Evolutionary conservation across 768 basidiomycete species (phyloP), one percentile per base, ranked within the genome.

Genomic region (Filobasidium wieringae): DNA sequence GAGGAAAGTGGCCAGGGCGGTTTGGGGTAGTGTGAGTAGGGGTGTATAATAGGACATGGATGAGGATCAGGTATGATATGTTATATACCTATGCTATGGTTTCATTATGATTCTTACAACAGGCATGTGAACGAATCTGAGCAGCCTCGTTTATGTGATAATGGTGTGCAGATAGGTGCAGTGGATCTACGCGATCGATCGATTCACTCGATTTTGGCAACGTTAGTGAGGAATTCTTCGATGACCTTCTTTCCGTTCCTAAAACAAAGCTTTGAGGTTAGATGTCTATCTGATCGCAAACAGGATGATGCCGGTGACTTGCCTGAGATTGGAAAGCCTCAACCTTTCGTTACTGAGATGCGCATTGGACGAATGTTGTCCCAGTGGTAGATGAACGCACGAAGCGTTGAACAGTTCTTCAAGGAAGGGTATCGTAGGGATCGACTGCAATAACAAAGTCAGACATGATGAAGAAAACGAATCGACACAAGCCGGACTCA

Each of bases 331-430:
- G 22, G 81, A 74, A 1, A 95, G 74, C 2, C 90, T 84, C 53
- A 96, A 90, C 3, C 89, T 80, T 72, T 99, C 95, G 69, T 99
- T 87, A 2, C 90, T 84, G 24, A 99, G 74, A 78, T 96, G 95
- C 0, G 89, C 91, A 85, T 87, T 69, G 5, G 57, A 57, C 22
- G 45, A 60, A 50, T 39, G 53, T 54, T 93, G 89, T 0, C 93
- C 95, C 75, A 99, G 82, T 0, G 95, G 95, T 1, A 99, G 79
- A 74, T 99, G 95, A 11, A 97, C 78, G 19, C 89, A 89, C 49
- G 83, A 85, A 55, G 90, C 95, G 0, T 79, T 77, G 63, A 99
- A 93, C 68, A 85, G 83, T 64, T 90, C 89, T 74, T 99, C 95
- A 2, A 99, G 78, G 73, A 84, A 92, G 0, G 92, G 93, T 0